Evolutionary conservation across 805 yeast genomes (phyloP).

Genomic region (Lipomyces kockii): DNA sequence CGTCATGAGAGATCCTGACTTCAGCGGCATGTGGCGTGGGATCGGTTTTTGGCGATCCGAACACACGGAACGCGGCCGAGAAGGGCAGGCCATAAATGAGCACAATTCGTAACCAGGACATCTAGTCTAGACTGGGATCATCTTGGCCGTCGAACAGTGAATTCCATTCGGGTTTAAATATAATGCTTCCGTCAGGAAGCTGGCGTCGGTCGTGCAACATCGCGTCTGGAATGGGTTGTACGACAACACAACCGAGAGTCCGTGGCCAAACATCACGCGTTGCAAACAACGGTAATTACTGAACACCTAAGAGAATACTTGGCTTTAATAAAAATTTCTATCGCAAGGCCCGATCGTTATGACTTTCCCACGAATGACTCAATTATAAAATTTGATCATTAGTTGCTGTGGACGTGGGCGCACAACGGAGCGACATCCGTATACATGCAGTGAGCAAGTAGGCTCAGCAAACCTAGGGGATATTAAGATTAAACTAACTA

Average conservation of each 20-base stretch:
- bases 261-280: neutral
- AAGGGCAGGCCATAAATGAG: neutral
- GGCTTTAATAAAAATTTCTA: neutral
- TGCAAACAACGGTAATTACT: neutral
- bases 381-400: too few relatives aligned
- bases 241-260: neutral
- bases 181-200: neutral
- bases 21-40: neutral
- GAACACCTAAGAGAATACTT: neutral
- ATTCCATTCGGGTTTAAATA: neutral
- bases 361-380: too few relatives aligned
- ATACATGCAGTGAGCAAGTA: too few relatives aligned
- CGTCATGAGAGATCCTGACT: constrained; percentile 2
- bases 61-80: neutral
- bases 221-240: neutral
- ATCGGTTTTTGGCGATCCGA: neutral
- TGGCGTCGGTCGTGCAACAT: neutral
- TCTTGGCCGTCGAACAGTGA: neutral
- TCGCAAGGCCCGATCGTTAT: neutral
- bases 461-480: too few relatives aligned
- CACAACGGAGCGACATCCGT: too few relatives aligned
- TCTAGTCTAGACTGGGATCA: neutral
- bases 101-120: neutral
- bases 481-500: too few relatives aligned
- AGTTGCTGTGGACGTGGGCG: too few relatives aligned